phyloP scores from a whole-genome alignment of 1,139 yeast species.

The Blastobotrys malaysiensis region DNA sequence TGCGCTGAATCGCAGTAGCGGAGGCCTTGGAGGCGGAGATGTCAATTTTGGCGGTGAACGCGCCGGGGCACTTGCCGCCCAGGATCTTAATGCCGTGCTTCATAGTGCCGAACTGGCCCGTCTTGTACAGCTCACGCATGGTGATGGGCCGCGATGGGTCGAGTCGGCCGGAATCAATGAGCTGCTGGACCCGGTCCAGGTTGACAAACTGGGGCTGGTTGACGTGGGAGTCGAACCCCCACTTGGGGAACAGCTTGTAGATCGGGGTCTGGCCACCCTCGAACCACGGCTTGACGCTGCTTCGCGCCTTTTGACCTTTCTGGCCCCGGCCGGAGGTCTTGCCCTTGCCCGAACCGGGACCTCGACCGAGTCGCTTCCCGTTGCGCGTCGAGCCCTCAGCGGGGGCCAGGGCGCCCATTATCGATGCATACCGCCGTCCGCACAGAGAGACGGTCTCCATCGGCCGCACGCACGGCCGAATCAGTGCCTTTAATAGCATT shows the following conservation, averaged over 20 bases:
- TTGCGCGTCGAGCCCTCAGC: conserved; percentile 31
- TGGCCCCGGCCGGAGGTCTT: conserved; percentile 97
- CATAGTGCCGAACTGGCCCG: conserved; percentile 62
- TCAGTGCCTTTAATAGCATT: not conserved
- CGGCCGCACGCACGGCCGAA: not conserved
- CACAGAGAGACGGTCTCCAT: not conserved
- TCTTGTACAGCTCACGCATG: conserved; percentile 64
- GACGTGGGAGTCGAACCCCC: conserved; percentile 59
- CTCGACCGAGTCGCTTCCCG: conserved; percentile 84
- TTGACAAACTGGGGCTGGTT: conserved; percentile 36
- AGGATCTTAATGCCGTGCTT: conserved; percentile 79
- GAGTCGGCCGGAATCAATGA: conserved; percentile 40
- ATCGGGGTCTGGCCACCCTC: conserved; percentile 99
- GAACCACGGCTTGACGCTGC: conserved; percentile 84
- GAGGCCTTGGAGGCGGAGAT: conserved; percentile 85
- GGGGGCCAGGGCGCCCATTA: conserved; percentile 27
- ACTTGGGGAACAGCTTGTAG: conserved; percentile 81
- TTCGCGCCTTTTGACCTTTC: conserved; percentile 97
- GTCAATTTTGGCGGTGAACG: conserved; percentile 46
- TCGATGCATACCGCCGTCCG: conserved; percentile 8
- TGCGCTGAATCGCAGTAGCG: conserved; percentile 59
- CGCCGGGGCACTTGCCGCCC: conserved; percentile 56
- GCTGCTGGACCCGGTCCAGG: conserved; percentile 56
- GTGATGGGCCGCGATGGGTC: conserved; percentile 54
- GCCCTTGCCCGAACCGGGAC: conserved; percentile 86